A percentile compares a stretch with the other conserved stretches of the same genome.
These are phyloP conservation scores for Colletotrichum lini DNA, from an alignment of 2,329 filamentous ascomycete genomes.

Conservation along the genomic window DNA sequence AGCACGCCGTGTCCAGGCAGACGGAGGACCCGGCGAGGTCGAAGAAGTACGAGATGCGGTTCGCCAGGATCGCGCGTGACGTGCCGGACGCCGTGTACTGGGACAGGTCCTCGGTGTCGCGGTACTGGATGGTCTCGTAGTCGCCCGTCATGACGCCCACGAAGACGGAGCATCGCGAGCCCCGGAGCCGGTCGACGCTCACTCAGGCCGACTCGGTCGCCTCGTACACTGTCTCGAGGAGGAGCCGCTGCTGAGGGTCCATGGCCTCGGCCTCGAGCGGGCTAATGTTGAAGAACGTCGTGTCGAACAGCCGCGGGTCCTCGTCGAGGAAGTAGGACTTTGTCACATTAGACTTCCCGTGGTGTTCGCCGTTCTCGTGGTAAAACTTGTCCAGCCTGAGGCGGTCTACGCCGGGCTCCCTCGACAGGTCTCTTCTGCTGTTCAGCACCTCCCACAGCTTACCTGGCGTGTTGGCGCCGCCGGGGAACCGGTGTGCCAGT, in stretches of 20 bases:
- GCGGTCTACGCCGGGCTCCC: constrained; percentile 27
- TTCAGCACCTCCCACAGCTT: constrained; percentile 35
- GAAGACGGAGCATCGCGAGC: constrained; percentile 19
- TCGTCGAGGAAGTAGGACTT: constrained; percentile 45
- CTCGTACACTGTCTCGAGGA: constrained; percentile 55
- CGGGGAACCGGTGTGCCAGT: constrained; percentile 23
- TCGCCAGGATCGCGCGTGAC: constrained; percentile 50
- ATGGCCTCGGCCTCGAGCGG: constrained; percentile 49
- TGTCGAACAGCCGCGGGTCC: constrained; percentile 45
- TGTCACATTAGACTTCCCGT: constrained; percentile 45
- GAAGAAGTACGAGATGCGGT: constrained; percentile 59
- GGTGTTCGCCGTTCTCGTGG: constrained; percentile 40
- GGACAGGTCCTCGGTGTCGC: constrained; percentile 46
- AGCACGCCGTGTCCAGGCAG: constrained; percentile 62
- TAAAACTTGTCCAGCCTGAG: constrained; percentile 26
- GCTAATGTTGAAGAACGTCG: constrained; percentile 49
- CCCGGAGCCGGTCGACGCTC: constrained; percentile 18
- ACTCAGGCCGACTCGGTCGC: constrained; percentile 45
- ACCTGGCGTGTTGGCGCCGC: constrained; percentile 24
- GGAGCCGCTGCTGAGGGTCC: constrained; percentile 52
- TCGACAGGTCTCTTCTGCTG: constrained; percentile 3
- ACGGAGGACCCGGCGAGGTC: constrained; percentile 56
- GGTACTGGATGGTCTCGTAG: constrained; percentile 47
- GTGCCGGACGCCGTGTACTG: constrained; percentile 46
- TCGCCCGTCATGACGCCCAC: constrained; percentile 47